A percentile compares a stretch with the other conserved stretches of the same genome.
phyloP scores from a whole-genome alignment of 2,329 filamentous ascomycete species.

The Cladorrhinum sp. region DNA sequence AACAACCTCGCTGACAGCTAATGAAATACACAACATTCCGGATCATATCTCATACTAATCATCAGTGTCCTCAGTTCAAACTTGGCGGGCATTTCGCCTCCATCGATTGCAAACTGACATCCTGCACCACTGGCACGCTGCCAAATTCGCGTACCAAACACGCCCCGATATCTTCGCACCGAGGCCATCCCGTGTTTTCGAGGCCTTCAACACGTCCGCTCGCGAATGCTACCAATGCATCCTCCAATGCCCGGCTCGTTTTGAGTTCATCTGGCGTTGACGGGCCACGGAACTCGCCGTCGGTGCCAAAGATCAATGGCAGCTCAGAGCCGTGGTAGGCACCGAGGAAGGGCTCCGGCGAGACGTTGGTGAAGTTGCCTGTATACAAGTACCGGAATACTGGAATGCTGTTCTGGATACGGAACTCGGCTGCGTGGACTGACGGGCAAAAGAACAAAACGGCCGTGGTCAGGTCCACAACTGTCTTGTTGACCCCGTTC shows the following conservation, averaged over 20 bases:
- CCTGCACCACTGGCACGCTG: background rate
- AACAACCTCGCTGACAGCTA: background rate
- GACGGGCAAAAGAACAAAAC: constrained; percentile 28
- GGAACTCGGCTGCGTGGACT: constrained; percentile 18
- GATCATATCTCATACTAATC: background rate
- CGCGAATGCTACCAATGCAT: constrained; percentile 16
- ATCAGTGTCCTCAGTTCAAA: background rate
- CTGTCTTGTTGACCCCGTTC: constrained; percentile 17
- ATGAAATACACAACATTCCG: background rate
- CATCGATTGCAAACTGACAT: background rate
- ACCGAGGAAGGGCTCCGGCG: constrained; percentile 28
- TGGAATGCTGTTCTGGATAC: constrained; percentile 17
- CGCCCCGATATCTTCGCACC: background rate
- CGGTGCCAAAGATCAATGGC: constrained; percentile 35
- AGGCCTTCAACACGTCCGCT: background rate
- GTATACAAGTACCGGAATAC: constrained; percentile 30
- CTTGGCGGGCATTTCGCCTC: background rate
- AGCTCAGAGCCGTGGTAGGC: constrained; percentile 34
- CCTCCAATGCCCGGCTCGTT: constrained; percentile 25
- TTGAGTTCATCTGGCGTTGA: constrained; percentile 18
- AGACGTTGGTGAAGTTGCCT: constrained; percentile 32
- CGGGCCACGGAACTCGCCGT: constrained; percentile 23
- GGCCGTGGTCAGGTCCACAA: constrained; percentile 14
- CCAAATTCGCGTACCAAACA: background rate
- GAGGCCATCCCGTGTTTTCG: background rate